Percentiles rank a stretch among this genome's conserved stretches.
phyloP scores from a whole-genome alignment of 805 yeast species.

The Cyberlindnera maclurae region DNA sequence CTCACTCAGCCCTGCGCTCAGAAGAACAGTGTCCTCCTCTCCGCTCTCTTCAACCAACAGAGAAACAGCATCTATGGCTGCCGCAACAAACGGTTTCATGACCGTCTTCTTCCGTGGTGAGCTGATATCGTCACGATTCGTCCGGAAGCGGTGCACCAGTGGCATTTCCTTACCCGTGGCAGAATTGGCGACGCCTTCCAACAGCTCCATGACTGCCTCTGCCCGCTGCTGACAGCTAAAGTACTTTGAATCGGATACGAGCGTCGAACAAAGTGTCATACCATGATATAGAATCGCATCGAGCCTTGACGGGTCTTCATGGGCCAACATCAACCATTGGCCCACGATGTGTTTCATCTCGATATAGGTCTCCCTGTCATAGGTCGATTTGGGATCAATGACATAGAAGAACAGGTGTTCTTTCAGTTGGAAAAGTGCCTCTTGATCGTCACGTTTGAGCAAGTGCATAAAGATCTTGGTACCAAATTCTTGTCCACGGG shows the following conservation, averaged over 20 bases:
- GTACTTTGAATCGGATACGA: background rate
- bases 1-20: too few species aligned
- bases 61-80: too few species aligned
- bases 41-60: too few species aligned
- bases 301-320: background rate
- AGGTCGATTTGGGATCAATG: slow-evolving; percentile 8
- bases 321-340: too few species aligned
- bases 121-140: too few species aligned
- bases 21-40: too few species aligned
- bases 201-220: too few species aligned
- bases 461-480: slow-evolving; percentile 2
- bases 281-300: slow-evolving; percentile 6
- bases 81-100: too few species aligned
- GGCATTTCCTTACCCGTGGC: background rate
- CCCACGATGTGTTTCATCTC: slow-evolving; percentile 2
- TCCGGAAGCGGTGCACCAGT: background rate
- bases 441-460: background rate
- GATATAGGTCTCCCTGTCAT: slow-evolving; percentile 1
- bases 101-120: too few species aligned
- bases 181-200: too few species aligned
- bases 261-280: slow-evolving; percentile 1
- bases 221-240: too few species aligned
- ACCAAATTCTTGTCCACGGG: slow-evolving; percentile 4
- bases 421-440: slow-evolving; percentile 2
- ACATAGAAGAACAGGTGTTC: slow-evolving; percentile 12